Conservation (phyloP, 805 yeast genomes). For the Aciculoconidium aculeatum region DNA sequence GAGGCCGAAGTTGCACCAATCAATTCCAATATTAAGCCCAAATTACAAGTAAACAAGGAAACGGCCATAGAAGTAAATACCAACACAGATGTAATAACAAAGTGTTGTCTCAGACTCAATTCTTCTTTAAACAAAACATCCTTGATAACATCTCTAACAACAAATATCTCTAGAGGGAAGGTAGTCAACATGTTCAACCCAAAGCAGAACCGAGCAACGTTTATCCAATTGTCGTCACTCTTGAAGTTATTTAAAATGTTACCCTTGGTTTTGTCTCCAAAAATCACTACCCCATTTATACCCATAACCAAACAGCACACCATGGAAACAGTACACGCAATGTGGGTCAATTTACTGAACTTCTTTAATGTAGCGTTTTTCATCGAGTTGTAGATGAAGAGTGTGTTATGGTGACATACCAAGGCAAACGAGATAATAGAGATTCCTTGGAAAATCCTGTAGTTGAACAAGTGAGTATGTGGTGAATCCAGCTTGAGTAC, state of each 20-base stretch:
- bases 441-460: constrained; percentile 77
- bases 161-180: constrained; percentile 85
- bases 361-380: constrained; percentile 68
- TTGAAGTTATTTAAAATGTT: constrained; percentile 86
- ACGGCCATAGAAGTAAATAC: constrained; percentile 69
- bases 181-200: constrained; percentile 92
- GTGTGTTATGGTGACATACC: constrained; percentile 92
- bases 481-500: constrained; percentile 46
- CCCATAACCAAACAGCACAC: constrained; percentile 75
- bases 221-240: constrained; percentile 64
- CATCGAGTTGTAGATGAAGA: constrained; percentile 82
- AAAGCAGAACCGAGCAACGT: constrained; percentile 84
- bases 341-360: constrained; percentile 74
- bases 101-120: constrained; percentile 46
- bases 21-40: constrained; percentile 83
- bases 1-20: constrained; percentile 94
- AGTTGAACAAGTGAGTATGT: constrained; percentile 43
- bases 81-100: constrained; percentile 56
- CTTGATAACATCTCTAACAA: constrained; percentile 78
- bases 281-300: constrained; percentile 66
- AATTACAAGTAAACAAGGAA: constrained; percentile 74
- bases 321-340: constrained; percentile 78
- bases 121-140: constrained; percentile 47
- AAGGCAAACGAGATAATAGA: constrained; percentile 94
- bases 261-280: constrained; percentile 77